These are phyloP conservation scores for Arthrobotrys megalospora DNA, from an alignment of 2,329 filamentous ascomycete genomes.

Conservation along the genomic window DNA sequence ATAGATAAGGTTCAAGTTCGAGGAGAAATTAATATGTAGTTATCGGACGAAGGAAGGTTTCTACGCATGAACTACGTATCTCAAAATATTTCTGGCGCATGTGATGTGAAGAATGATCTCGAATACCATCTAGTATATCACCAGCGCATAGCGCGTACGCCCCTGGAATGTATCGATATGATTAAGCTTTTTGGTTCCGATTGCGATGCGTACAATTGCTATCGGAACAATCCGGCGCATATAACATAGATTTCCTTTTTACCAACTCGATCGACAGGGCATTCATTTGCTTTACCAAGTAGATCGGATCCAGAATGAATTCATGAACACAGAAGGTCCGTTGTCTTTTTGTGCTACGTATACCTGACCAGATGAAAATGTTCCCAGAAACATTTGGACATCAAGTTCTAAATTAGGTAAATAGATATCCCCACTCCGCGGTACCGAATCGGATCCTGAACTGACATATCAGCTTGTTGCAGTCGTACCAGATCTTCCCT, in stretches of 20 bases:
- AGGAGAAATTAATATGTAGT: not conserved
- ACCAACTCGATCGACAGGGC: not conserved
- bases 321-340: constrained; percentile 11
- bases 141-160: not conserved
- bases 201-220: not conserved
- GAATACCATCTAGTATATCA: not conserved
- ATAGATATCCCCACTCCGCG: not conserved
- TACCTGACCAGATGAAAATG: not conserved
- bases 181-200: not conserved
- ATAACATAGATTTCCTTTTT: not conserved
- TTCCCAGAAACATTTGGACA: not conserved
- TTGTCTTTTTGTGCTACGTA: constrained; percentile 3
- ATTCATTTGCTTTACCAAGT: not conserved
- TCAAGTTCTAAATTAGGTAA: constrained; percentile 11
- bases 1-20: not conserved
- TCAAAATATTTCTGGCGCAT: not conserved
- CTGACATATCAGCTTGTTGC: not conserved
- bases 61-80: not conserved
- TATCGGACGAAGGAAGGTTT: not conserved
- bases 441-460: constrained; percentile 18
- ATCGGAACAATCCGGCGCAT: not conserved
- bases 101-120: no score
- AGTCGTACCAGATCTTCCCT: not conserved
- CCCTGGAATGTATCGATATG: not conserved
- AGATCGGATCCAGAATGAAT: constrained; percentile 9